Conservation (phyloP, 2,329 filamentous ascomycete species). For the Talaromyces verruculosus region DNA sequence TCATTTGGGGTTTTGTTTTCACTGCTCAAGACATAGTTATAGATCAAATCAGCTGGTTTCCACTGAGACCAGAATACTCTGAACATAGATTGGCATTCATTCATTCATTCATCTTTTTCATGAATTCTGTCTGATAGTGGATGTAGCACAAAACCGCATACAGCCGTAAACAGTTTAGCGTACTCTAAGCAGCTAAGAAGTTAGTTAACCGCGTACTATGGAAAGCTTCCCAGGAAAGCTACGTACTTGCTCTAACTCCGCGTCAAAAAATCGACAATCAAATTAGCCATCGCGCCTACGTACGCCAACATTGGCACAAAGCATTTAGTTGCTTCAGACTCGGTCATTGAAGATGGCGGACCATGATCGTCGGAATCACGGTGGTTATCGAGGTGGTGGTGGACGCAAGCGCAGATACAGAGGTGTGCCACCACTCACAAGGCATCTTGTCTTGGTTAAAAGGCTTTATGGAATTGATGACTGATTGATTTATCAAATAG, state of each 20-base stretch:
- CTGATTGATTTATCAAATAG: constrained; percentile 32
- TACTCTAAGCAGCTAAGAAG: not conserved
- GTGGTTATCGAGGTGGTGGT: constrained; percentile 49
- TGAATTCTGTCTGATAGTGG: not conserved
- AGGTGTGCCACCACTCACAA: constrained; percentile 55
- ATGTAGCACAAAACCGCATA: not conserved
- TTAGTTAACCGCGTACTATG: not conserved
- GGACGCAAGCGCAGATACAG: constrained; percentile 73
- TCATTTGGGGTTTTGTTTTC: not conserved
- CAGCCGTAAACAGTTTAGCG: constrained; percentile 15
- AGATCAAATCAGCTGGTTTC: not conserved
- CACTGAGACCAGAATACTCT: not conserved
- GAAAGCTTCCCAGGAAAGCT: constrained; percentile 6
- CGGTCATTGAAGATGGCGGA: constrained; percentile 50
- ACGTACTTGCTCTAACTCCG: not conserved
- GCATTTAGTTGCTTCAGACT: not conserved
- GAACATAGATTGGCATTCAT: not conserved
- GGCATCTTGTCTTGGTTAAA: not conserved
- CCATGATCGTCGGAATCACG: constrained; percentile 56
- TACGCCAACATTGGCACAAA: not conserved
- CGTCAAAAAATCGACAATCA: not conserved
- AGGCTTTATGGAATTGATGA: not conserved
- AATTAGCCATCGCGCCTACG: too few species aligned
- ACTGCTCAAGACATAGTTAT: not conserved
- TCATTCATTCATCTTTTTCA: not conserved